phyloP scores from a whole-genome alignment of 768 basidiomycete genomes.

The Pisolithus tinctorius region DNA sequence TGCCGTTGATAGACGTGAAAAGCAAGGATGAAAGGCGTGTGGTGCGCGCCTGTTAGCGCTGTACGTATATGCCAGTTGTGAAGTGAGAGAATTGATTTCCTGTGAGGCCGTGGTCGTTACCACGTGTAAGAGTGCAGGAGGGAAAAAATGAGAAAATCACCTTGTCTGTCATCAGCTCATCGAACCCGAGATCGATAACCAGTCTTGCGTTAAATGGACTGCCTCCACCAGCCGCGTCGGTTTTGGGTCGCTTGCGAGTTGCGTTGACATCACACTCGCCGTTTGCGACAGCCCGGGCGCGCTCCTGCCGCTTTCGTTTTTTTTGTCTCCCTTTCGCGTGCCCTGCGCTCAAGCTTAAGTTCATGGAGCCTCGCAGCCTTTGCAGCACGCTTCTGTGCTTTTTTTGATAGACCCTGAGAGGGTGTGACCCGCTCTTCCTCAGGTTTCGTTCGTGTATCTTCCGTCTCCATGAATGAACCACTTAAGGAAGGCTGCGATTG shows the following conservation, averaged over 20 bases:
- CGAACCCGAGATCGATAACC: constrained; percentile 86
- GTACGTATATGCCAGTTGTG: constrained; percentile 90
- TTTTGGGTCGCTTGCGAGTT: constrained; percentile 14
- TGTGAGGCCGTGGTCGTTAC: constrained; percentile 27
- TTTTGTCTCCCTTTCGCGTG: constrained; percentile 68
- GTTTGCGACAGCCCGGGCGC: constrained; percentile 41
- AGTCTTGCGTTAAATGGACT: constrained; percentile 53
- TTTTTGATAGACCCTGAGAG: constrained; percentile 56
- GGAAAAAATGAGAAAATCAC: constrained; percentile 40
- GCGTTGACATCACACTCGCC: constrained; percentile 39
- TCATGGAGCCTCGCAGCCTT: constrained; percentile 61
- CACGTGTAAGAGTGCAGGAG: constrained; percentile 5
- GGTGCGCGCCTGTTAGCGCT: constrained; percentile 73
- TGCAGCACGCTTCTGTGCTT: constrained; percentile 69
- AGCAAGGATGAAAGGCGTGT: constrained; percentile 66
- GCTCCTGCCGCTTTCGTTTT: constrained; percentile 67
- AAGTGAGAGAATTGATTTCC: constrained; percentile 87
- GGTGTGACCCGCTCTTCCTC: constrained; percentile 8
- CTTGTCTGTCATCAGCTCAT: constrained; percentile 89
- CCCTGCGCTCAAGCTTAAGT: constrained; percentile 66
- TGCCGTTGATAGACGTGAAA: constrained; percentile 76
- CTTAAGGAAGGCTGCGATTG: not conserved
- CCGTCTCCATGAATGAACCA: constrained; percentile 14
- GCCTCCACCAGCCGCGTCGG: constrained; percentile 33
- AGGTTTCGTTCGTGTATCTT: constrained; percentile 9